Conservation (phyloP, 805 yeast genomes). For the Limtongia smithiae region DNA sequence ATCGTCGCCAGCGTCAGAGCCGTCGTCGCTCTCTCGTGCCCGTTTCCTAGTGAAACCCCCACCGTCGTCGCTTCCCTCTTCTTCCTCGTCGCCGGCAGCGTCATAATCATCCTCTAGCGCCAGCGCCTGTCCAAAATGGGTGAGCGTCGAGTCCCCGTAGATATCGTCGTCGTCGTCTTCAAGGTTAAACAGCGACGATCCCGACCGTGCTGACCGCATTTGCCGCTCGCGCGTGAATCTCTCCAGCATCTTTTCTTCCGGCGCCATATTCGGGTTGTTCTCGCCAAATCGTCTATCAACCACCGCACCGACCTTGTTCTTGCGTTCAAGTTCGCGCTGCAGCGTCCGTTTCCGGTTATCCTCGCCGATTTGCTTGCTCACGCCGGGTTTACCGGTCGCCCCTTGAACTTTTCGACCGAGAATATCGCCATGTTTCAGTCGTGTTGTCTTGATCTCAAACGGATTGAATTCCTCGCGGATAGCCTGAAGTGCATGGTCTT, state of each 20-base stretch:
- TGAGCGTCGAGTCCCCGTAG: slow-evolving; percentile 48
- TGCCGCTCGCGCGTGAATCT: slow-evolving; percentile 90
- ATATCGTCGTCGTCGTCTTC: slow-evolving; percentile 62
- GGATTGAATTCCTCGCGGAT: slow-evolving; percentile 86
- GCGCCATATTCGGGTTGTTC: slow-evolving; percentile 60
- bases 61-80: slow-evolving; percentile 42
- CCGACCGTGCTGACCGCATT: slow-evolving; percentile 33
- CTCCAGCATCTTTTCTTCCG: slow-evolving; percentile 91
- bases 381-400: slow-evolving; percentile 65
- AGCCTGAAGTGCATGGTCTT: slow-evolving; percentile 49
- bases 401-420: slow-evolving; percentile 44
- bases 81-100: slow-evolving; percentile 38
- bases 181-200: slow-evolving; percentile 64
- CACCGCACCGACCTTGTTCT: slow-evolving; percentile 73
- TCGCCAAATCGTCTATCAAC: slow-evolving; percentile 89
- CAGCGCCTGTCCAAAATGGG: slow-evolving; percentile 75
- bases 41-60: slow-evolving; percentile 27
- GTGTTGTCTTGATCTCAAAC: slow-evolving; percentile 72
- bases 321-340: slow-evolving; percentile 57
- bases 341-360: slow-evolving; percentile 55
- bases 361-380: slow-evolving; percentile 65
- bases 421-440: slow-evolving; percentile 53
- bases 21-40: slow-evolving; percentile 13
- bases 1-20: slow-evolving; percentile 40
- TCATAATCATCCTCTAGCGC: slow-evolving; percentile 55